Evolutionary conservation across 2,329 filamentous ascomycete genomes (phyloP).

Genomic region (Trichophyton schoenleinii): DNA sequence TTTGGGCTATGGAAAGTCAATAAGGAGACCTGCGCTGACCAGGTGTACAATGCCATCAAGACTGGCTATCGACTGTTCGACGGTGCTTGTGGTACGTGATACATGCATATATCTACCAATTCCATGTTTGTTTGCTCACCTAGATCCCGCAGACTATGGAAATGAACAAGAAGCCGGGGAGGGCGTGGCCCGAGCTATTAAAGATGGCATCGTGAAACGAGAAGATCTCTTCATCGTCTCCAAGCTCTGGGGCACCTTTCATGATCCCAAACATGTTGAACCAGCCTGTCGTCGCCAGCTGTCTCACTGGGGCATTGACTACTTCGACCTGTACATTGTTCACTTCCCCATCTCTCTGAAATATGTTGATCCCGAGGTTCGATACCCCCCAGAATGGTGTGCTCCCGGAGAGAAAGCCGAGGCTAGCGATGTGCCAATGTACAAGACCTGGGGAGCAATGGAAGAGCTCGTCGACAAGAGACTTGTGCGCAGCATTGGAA

Average conservation of each 20-base stretch:
- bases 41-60: slow-evolving; percentile 61
- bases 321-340: slow-evolving; percentile 81
- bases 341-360: slow-evolving; percentile 82
- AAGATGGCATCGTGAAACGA: slow-evolving; percentile 68
- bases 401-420: slow-evolving; percentile 53
- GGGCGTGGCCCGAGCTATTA: slow-evolving; percentile 65
- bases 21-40: slow-evolving; percentile 58
- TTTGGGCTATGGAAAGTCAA: slow-evolving; percentile 66
- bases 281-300: slow-evolving; percentile 65
- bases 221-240: slow-evolving; percentile 84
- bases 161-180: slow-evolving; percentile 69
- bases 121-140: neutral
- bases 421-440: slow-evolving; percentile 56
- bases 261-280: slow-evolving; percentile 64
- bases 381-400: slow-evolving; percentile 70
- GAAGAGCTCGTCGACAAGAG: slow-evolving; percentile 58
- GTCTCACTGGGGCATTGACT: slow-evolving; percentile 70
- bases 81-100: slow-evolving; percentile 42
- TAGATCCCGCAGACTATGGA: slow-evolving; percentile 53
- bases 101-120: neutral
- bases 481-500: slow-evolving; percentile 60
- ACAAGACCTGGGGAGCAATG: slow-evolving; percentile 74
- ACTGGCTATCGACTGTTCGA: slow-evolving; percentile 50
- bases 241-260: slow-evolving; percentile 90
- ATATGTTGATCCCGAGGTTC: slow-evolving; percentile 66